Evolutionary conservation across 176 grass and related monocot species (phyloP), one percentile per base, ranked within the genome.

Genomic region (Bromus sterilis): DNA sequence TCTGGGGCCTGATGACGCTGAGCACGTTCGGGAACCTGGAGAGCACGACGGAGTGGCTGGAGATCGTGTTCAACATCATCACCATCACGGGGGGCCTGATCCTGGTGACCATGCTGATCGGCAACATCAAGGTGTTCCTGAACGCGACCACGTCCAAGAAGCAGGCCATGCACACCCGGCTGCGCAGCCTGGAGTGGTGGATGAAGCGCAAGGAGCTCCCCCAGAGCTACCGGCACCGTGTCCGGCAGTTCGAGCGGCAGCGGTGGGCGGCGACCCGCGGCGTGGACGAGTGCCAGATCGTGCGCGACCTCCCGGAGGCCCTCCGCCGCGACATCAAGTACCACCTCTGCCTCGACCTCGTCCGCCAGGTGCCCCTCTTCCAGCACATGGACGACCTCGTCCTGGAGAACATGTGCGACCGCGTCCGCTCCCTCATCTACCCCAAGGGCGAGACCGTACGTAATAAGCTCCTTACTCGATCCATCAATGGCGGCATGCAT

Each of bases 61-160:
- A 98, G 86, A 95, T 98, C 66, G 88, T 91, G 48, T 98, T 98
- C 90, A 98, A 98, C 88, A 95, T 98, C 78, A 8, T 98, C 29
- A 91, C 91, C 56, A 93, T 98, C 78, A 98, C 95, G 0, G 86
- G 92, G 0, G 95, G 90, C 0, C 84, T 98, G 6, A 55, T 98
- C n/a, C 86, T 98, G 0, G 90, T 98, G 10, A 98, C 95, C 20
- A 98, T 93, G 92, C 89, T 98, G 14, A 98, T 98, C 33, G 92
- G 95, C 43, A 98, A 98, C 80, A 98, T 98, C 95, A 95, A 98
- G 92, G 88, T 90, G 81, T 98, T 98, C 76, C 79, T 95, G 82
- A 89, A 98, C 76, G 88, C 95, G 33, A 95, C 95, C 39, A 98
- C 95, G n/a, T 98, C 95, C 2, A 86, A 78, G 90, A 98, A 98